phyloP scores from a whole-genome alignment of 345 rosid species.

The Gossypium sturtianum region DNA sequence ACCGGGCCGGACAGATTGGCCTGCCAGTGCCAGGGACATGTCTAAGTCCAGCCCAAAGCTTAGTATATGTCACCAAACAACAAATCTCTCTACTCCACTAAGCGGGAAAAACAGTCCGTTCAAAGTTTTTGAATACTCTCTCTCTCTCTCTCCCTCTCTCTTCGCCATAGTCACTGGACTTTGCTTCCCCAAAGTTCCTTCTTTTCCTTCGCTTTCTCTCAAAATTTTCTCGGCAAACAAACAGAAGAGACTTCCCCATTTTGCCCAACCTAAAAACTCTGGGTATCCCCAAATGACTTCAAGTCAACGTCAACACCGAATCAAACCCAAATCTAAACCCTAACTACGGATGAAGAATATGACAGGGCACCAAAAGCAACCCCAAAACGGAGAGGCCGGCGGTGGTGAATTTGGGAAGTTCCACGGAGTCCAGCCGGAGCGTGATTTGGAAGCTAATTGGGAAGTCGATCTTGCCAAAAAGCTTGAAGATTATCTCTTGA shows the following conservation, averaged over 20 bases:
- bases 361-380: conserved; percentile 14
- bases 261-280: conserved; percentile 9
- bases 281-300: conserved; percentile 15
- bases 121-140: conserved; percentile 15
- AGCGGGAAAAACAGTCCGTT: conserved; percentile 19
- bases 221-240: conserved; percentile 18
- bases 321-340: not conserved
- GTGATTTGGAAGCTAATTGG: conserved; percentile 90
- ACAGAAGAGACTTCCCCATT: not conserved
- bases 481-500: conserved; percentile 85
- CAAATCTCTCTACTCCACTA: not conserved
- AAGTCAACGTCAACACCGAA: not conserved
- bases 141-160: not conserved
- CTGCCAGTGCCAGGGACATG: not conserved
- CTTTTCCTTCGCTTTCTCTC: conserved; percentile 2
- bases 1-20: too few species aligned
- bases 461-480: conserved; percentile 76
- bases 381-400: conserved; percentile 19
- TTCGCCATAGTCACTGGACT: not conserved
- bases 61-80: not conserved
- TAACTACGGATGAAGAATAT: conserved; percentile 19
- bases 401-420: conserved; percentile 31
- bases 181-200: not conserved
- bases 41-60: not conserved
- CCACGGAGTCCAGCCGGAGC: conserved; percentile 73